Conservation (phyloP, 306 rosid species). For the Fragaria ananassa region DNA sequence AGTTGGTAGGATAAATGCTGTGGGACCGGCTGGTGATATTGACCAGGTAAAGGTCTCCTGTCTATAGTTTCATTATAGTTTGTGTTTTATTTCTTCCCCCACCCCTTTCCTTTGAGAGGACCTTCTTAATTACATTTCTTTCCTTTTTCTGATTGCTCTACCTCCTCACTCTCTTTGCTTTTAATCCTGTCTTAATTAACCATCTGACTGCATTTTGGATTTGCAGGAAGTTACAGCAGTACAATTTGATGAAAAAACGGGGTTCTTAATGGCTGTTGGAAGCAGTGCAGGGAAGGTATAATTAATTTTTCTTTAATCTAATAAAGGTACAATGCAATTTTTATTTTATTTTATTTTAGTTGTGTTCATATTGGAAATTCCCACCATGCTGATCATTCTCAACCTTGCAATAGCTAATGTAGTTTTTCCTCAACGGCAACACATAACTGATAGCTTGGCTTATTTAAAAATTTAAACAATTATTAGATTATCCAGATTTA, state of each 20-base stretch:
- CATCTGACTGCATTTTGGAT: conserved; percentile 6
- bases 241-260: conserved; percentile 73
- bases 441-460: not conserved
- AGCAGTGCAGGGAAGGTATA: conserved; percentile 90
- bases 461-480: not conserved
- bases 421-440: not conserved
- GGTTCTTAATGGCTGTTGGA: conserved; percentile 87
- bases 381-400: not conserved
- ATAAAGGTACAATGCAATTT: not conserved
- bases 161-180: not conserved
- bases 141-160: not conserved
- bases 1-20: conserved; percentile 83
- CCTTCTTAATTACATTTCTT: not conserved
- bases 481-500: not conserved
- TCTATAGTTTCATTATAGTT: conserved; percentile 7
- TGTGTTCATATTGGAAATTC: not conserved
- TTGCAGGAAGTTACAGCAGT: conserved; percentile 88
- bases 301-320: not conserved
- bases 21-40: conserved; percentile 66
- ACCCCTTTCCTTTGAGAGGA: not conserved
- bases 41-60: conserved; percentile 51
- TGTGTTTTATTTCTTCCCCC: not conserved
- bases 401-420: not conserved
- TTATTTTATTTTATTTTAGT: not conserved
- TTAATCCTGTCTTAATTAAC: not conserved